Conservation (phyloP, 2,329 filamentous ascomycete species). For the Davidsoniella australis region DNA sequence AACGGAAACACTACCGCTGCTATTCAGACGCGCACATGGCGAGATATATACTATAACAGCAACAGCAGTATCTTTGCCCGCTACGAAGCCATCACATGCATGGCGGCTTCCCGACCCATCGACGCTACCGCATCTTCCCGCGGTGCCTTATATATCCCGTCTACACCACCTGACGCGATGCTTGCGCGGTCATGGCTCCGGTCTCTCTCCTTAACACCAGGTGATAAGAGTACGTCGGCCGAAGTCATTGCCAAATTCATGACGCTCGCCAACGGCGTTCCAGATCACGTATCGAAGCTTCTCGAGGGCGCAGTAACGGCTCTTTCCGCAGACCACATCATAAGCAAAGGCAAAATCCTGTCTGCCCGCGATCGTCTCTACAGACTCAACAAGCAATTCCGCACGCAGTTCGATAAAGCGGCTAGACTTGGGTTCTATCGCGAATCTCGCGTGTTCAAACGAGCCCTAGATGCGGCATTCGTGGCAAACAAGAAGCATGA, state of each 20-base stretch:
- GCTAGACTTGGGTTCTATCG: constrained; percentile 36
- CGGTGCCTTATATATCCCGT: neutral
- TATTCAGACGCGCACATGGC: constrained; percentile 26
- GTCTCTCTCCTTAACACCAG: constrained; percentile 37
- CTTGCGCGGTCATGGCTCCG: constrained; percentile 43
- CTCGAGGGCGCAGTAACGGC: constrained; percentile 31
- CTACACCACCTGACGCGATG: constrained; percentile 18
- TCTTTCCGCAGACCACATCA: constrained; percentile 34
- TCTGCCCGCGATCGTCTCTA: constrained; percentile 43
- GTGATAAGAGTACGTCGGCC: constrained; percentile 30
- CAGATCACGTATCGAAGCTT: constrained; percentile 24
- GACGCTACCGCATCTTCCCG: neutral
- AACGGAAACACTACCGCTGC: constrained; percentile 10
- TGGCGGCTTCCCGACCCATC: constrained; percentile 24
- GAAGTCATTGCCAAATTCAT: constrained; percentile 34
- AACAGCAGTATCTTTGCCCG: constrained; percentile 39
- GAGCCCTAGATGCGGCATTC: constrained; percentile 19
- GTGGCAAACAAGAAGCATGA: constrained; percentile 10
- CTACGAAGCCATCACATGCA: constrained; percentile 35
- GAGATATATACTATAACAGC: constrained; percentile 38
- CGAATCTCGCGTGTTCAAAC: constrained; percentile 43
- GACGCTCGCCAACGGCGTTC: constrained; percentile 27
- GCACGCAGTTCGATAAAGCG: constrained; percentile 37
- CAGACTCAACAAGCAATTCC: constrained; percentile 42
- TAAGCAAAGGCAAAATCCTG: constrained; percentile 42